Evolutionary conservation across 169 alveolate species (phyloP), one percentile per base, ranked within the genome.

Genomic region (Theileria equi): DNA sequence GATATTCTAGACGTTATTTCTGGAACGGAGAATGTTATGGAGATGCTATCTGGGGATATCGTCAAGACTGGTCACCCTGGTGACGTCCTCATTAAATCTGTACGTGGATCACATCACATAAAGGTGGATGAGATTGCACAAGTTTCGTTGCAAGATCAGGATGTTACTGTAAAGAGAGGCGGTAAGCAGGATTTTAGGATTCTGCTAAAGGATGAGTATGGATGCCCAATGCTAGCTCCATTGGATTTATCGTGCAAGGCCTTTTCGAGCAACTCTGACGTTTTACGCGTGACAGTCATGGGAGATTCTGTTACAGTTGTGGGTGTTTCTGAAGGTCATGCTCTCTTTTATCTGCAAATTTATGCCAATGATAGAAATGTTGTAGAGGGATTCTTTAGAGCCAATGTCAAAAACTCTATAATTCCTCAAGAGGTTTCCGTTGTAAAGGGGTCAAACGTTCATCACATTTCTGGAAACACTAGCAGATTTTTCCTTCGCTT

Each of bases 31-130:
- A 60, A 13, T 1, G 7, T 67, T 25, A 11, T 67, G 23, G 25
- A 45, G n/a, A 13, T 34, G 1, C n/a, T 55, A 1, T 2, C 74
- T 10, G 43, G 43, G 55, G 64, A 54, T 31, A 10, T 54, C 28
- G 2, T 67, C 7, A 67, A 67, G 11, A 67, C 70, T 1, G 79
- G 79, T 40, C 66, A 67, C 23, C n/a, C n/a, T n/a, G n/a, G n/a
- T n/a, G n/a, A n/a, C n/a, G n/a, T n/a, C n/a, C n/a, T n/a, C n/a
- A n/a, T n/a, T n/a, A n/a, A n/a, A n/a, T n/a, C n/a, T n/a, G n/a
- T n/a, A n/a, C n/a, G n/a, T n/a, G n/a, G n/a, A n/a, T n/a, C n/a
- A n/a, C n/a, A n/a, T n/a, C n/a, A 67, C 19, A 68, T 67, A 6
- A 66, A 67, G 57, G 49, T 67, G 32, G 26, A 50, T 5, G 1